Base-by-base conservation (phyloP, 2,329 filamentous ascomycete species). In the Fusarium temperatum region DNA sequence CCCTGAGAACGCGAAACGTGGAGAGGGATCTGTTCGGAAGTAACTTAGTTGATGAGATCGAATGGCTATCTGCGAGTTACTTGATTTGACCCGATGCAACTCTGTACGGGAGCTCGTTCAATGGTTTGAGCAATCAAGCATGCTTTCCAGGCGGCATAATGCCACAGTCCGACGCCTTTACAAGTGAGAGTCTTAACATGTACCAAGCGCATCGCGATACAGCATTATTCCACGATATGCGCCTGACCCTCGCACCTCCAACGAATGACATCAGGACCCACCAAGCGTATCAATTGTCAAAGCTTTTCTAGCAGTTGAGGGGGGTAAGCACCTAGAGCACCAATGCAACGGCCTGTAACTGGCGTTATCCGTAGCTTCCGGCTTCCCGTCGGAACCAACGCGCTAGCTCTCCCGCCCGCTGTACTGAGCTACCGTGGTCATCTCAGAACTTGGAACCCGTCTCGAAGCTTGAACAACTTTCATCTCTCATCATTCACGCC, bases 321-420 rank as follows among this genome's bases (percentile, higher is more conserved):
- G 30, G 15, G 35, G 35, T 24, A 24, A 24, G 24, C 24, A 24
- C 24, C 24, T 4, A 24, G 24, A 17, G 13, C 22, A 2, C 14
- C 22, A 15, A 35, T 35, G 55, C 5, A 36, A 48, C n/a, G 35
- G 24, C 20, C 14, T 26, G 28, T 57, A 26, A 45, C 32, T 51
- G 63, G 44, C 15, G 35, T 20, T 14, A 30, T 68, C 65, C 65
- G 53, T 20, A 26, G 10, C 6, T 61, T 68, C 63, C 54, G 65
- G 15, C 11, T 30, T 53, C 32, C 2, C 28, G 28, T 28, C 18
- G 24, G 45, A 39, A 26, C 14, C 24, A 24, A 26, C 8, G 8
- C 39, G 14, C 20, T 28, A 28, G 3, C 24, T 42, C 4, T 13
- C 17, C 18, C 14, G 3, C 17, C 18, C 11, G 3, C 36, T 6